These are phyloP conservation scores for Phylloporus arenicola DNA, from an alignment of 768 basidiomycete species.

Conservation along the genomic window DNA sequence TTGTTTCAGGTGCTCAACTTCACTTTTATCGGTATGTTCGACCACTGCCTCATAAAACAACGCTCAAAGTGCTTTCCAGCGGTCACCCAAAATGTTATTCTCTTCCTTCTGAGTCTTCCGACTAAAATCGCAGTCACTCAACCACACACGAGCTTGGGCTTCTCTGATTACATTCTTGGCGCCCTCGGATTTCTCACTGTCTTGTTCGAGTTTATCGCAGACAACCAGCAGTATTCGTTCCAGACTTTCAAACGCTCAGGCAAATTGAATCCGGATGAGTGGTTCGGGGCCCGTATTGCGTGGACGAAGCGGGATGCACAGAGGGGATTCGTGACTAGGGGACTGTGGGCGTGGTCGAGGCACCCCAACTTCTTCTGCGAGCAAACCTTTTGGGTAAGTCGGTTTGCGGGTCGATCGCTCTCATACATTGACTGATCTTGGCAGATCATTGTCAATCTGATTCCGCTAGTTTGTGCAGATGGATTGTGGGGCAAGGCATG, in stretches of 20 bases:
- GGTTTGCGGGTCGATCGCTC: neutral
- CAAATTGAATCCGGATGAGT: constrained; percentile 40
- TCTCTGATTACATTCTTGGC: constrained; percentile 61
- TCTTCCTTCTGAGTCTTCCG: constrained; percentile 67
- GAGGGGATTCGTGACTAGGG: constrained; percentile 80
- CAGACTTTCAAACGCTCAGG: constrained; percentile 66
- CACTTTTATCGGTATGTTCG: constrained; percentile 59
- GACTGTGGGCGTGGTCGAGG: constrained; percentile 80
- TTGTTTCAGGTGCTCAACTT: constrained; percentile 57
- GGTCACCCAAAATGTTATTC: constrained; percentile 71
- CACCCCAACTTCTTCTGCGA: constrained; percentile 95
- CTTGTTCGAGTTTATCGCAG: constrained; percentile 73
- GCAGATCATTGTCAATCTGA: constrained; percentile 63
- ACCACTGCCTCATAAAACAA: neutral
- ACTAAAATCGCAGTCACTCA: constrained; percentile 49
- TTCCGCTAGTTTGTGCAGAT: constrained; percentile 52
- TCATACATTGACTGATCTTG: constrained; percentile 1
- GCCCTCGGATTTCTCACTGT: constrained; percentile 53
- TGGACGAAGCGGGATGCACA: constrained; percentile 65
- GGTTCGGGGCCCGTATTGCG: constrained; percentile 59
- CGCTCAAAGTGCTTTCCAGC: constrained; percentile 35
- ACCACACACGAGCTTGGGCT: constrained; percentile 46
- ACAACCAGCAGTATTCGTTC: constrained; percentile 88
- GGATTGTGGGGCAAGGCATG: constrained; percentile 19
- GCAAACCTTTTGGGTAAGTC: constrained; percentile 76